Evolutionary conservation across 768 basidiomycete species (phyloP).

Genomic region (Mrakia frigida): DNA sequence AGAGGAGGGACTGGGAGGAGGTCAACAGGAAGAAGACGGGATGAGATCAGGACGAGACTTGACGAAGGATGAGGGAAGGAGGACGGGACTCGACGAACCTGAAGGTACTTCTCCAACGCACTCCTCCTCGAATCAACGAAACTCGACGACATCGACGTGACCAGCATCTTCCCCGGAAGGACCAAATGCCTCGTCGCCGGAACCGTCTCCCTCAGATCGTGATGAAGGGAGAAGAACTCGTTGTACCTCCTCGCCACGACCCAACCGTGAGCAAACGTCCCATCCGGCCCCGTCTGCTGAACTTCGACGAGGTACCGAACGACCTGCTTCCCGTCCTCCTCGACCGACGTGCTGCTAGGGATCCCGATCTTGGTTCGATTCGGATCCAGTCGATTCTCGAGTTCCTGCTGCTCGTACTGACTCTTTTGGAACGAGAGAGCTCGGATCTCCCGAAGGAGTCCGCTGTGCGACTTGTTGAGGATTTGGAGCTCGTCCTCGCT

Average conservation of each 20-base stretch:
- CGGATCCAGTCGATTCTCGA: constrained; percentile 78
- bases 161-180: constrained; percentile 89
- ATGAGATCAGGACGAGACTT: background rate
- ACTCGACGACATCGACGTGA: constrained; percentile 75
- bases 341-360: constrained; percentile 67
- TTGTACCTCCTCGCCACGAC: constrained; percentile 89
- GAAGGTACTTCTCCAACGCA: constrained; percentile 82
- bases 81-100: constrained; percentile 54
- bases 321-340: constrained; percentile 82
- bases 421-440: constrained; percentile 81
- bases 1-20: constrained; percentile 9
- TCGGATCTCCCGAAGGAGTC: constrained; percentile 74
- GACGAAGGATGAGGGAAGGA: background rate
- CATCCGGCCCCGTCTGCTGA: constrained; percentile 76
- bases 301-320: constrained; percentile 89
- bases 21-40: background rate
- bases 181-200: constrained; percentile 59
- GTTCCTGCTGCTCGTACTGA: constrained; percentile 90
- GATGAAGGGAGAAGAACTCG: constrained; percentile 87
- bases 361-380: constrained; percentile 80
- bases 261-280: constrained; percentile 72
- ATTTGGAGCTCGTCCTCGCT: constrained; percentile 79
- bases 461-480: constrained; percentile 71
- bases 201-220: constrained; percentile 72
- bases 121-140: constrained; percentile 76